Base-by-base conservation (phyloP, 2,329 filamentous ascomycete species). In the Chrysoporthe cubensis region DNA sequence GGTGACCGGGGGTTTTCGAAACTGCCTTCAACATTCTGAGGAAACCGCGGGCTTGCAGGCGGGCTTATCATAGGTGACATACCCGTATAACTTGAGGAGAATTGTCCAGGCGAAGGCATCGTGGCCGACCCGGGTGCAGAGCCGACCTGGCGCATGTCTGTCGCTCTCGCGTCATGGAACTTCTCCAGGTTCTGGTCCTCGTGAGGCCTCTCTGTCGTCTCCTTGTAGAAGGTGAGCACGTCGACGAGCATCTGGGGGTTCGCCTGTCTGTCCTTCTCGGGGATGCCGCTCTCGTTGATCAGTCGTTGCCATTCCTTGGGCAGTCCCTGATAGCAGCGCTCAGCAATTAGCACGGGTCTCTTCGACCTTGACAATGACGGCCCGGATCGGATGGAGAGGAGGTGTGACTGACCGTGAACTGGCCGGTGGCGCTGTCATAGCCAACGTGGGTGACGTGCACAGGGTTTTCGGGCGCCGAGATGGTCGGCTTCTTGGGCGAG, bases 231-330 rank as follows among this genome's bases (percentile, higher is more conserved):
- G 69, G 91, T 92, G 80, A 99, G 90, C 74, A 99, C 96, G 78
- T 98, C 92, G 76, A 96, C 91, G 81, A 97, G 94, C 68, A 95
- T 94, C 79, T 98, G 94, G 2, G 96, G 96, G 76, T 98, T 94
- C 79, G 97, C 92, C 78, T 95, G 92, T 79, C 96, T 92, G 78
- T 98, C 96, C 81, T 96, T 94, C 81, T 97, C 94, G 40, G 94
- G 92, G 75, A 99, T 97, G 71, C 96, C 96, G 79, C 93, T 97
- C 79, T 97, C 94, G 81, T 95, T 93, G 76, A 99, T 89, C 77
- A 97, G 88, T 70, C 93, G 91, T 81, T 98, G 95, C 96, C 96
- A 99, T 86, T 98, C 96, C 80, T 96, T 96, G 21, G 96, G 96
- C 40, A 99, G 86, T 71, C 96, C 96, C 94, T 96, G 76, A 69